phyloP scores from a whole-genome alignment of 441 rosid species.

The Bocquillonia castaneifolia region DNA sequence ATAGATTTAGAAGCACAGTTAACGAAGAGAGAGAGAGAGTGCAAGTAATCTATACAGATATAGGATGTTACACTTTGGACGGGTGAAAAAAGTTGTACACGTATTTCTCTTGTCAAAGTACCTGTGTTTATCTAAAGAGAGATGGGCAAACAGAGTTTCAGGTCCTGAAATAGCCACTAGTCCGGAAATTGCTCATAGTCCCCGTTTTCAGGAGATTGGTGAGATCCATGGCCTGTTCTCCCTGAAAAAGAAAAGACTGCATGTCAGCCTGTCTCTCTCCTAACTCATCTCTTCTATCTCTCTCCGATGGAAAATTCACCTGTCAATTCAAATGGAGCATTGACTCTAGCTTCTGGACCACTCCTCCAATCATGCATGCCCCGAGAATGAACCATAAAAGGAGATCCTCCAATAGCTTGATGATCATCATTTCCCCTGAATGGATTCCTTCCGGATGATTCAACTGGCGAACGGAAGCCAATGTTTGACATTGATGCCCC shows the following conservation, averaged over 20 bases:
- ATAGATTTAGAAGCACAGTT: slow-evolving; percentile 21
- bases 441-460: slow-evolving; percentile 53
- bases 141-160: slow-evolving; percentile 1
- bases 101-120: slow-evolving; percentile 25
- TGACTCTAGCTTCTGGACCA: slow-evolving; percentile 44
- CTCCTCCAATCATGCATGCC: slow-evolving; percentile 64
- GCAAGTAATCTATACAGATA: slow-evolving; percentile 42
- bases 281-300: neutral
- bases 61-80: slow-evolving; percentile 30
- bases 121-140: slow-evolving; percentile 19
- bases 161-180: slow-evolving; percentile 25
- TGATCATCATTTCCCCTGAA: slow-evolving; percentile 47
- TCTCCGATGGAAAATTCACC: slow-evolving; percentile 33
- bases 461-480: slow-evolving; percentile 53
- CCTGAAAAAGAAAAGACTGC: slow-evolving; percentile 35
- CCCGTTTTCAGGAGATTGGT: slow-evolving; percentile 59
- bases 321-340: slow-evolving; percentile 49
- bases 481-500: slow-evolving; percentile 46
- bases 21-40: slow-evolving; percentile 8
- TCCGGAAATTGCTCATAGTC: slow-evolving; percentile 53
- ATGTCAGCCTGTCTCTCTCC: slow-evolving; percentile 13
- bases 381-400: slow-evolving; percentile 53
- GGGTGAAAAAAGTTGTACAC: slow-evolving; percentile 31
- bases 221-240: slow-evolving; percentile 41
- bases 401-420: slow-evolving; percentile 47